phyloP scores from a whole-genome alignment of 75 land plant species.

The Pinus albicaulis region DNA sequence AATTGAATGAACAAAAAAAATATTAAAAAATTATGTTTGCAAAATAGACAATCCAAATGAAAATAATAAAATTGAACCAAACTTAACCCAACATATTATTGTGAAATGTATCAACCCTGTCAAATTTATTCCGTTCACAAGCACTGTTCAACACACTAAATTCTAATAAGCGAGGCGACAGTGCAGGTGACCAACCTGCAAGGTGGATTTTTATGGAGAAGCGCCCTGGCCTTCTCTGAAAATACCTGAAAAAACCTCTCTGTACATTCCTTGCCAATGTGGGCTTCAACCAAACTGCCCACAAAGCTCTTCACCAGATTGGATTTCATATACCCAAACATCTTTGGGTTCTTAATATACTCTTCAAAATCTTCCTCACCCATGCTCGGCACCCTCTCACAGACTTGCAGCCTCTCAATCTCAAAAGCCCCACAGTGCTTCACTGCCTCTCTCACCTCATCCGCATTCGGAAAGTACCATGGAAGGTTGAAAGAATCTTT shows the following conservation, averaged over 20 bases:
- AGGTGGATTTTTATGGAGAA: neutral
- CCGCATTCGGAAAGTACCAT: conserved; percentile 4
- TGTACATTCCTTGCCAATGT: conserved; percentile 9
- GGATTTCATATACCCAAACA: neutral
- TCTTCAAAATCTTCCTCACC: neutral
- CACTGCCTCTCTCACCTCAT: conserved; percentile 6
- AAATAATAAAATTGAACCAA: too few relatives aligned
- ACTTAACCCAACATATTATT: too few relatives aligned
- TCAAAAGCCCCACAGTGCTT: neutral
- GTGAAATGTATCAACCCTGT: too few relatives aligned
- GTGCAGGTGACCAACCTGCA: conserved; percentile 5
- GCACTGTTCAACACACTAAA: neutral
- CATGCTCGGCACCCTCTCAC: neutral
- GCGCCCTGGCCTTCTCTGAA: neutral
- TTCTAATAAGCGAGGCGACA: neutral
- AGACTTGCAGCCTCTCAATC: neutral
- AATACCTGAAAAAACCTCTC: conserved; percentile 1
- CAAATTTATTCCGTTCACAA: too few relatives aligned
- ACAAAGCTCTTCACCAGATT: neutral
- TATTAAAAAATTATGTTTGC: too few relatives aligned
- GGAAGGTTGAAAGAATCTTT: conserved; percentile 9
- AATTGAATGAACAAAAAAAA: too few relatives aligned
- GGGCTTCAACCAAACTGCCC: conserved; percentile 8
- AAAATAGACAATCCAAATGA: too few relatives aligned
- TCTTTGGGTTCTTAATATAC: neutral